Percentiles rank a stretch among this genome's conserved stretches.
Evolutionary conservation across 352 stramenopile species (phyloP).

Genomic region (Phytophthora cryptogea): DNA sequence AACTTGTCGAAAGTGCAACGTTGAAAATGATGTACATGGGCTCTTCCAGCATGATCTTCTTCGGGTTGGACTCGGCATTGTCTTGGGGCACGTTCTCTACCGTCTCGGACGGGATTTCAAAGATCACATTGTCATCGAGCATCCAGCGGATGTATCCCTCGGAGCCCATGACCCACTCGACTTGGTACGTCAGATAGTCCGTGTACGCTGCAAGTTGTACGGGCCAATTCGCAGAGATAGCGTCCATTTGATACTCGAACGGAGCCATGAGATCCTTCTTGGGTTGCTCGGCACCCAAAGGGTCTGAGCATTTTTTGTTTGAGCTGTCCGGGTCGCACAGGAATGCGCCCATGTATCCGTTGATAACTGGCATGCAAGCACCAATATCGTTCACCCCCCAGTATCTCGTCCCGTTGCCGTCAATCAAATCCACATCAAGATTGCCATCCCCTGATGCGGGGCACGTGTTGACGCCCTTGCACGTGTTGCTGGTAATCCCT

Average conservation of each 20-base stretch:
- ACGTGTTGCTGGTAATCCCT: conserved; percentile 55
- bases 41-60: conserved; percentile 66
- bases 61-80: conserved; percentile 34
- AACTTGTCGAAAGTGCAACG: conserved; percentile 57
- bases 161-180: conserved; percentile 64
- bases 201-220: conserved; percentile 48
- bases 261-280: conserved; percentile 46
- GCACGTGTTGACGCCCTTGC: conserved; percentile 46
- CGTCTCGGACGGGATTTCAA: conserved; percentile 57
- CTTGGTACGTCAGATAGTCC: conserved; percentile 53
- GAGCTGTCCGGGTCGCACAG: conserved; percentile 52
- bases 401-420: conserved; percentile 38
- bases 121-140: conserved; percentile 50
- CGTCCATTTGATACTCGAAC: conserved; percentile 71
- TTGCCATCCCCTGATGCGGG: conserved; percentile 55
- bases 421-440: conserved; percentile 41
- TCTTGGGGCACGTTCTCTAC: conserved; percentile 51
- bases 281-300: conserved; percentile 21
- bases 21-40: conserved; percentile 79
- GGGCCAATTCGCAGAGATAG: conserved; percentile 53
- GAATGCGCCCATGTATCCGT: conserved; percentile 52
- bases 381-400: conserved; percentile 64
- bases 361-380: conserved; percentile 55
- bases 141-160: conserved; percentile 61
- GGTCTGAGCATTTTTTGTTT: conserved; percentile 39